These are phyloP conservation scores for Candida taoyuanica DNA, from an alignment of 805 yeast genomes.

Conservation along the genomic window DNA sequence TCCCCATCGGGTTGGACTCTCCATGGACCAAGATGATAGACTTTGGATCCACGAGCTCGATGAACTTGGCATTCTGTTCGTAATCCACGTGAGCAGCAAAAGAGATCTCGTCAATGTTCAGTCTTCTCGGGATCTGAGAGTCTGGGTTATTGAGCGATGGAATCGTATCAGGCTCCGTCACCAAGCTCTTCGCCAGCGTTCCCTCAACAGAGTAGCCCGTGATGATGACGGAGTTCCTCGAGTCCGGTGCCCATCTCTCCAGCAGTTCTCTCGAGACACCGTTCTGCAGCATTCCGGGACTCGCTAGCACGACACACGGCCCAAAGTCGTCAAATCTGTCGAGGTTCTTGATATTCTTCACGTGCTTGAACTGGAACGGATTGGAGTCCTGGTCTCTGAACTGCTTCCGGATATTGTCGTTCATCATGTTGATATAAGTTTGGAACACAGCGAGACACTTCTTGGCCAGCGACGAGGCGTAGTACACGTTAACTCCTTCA, in stretches of 20 bases:
- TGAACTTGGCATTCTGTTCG: conserved; percentile 87
- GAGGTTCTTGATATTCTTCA: conserved; percentile 71
- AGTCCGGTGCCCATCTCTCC: conserved; percentile 97
- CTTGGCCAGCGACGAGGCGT: conserved; percentile 89
- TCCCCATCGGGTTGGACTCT: conserved; percentile 97
- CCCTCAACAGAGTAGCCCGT: conserved; percentile 99
- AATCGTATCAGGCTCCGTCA: conserved; percentile 87
- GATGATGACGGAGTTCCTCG: conserved; percentile 77
- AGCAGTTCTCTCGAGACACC: conserved; percentile 89
- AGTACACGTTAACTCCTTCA: conserved; percentile 76
- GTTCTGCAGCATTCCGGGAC: conserved; percentile 98
- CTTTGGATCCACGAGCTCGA: conserved; percentile 79
- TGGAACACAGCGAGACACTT: conserved; percentile 98
- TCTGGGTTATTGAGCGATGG: conserved; percentile 83
- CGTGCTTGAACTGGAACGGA: conserved; percentile 86
- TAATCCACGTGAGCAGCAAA: conserved; percentile 99
- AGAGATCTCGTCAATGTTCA: conserved; percentile 87
- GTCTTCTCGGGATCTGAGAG: conserved; percentile 76
- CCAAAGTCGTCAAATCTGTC: conserved; percentile 90
- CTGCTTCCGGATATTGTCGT: conserved; percentile 74
- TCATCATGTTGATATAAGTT: conserved; percentile 96
- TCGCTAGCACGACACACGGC: conserved; percentile 93
- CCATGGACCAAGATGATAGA: conserved; percentile 94
- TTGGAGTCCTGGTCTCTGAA: conserved; percentile 76
- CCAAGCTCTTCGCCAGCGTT: conserved; percentile 87